Evolutionary conservation across 306 rosid species (phyloP).

Genomic region (Cucumis cinereus): DNA sequence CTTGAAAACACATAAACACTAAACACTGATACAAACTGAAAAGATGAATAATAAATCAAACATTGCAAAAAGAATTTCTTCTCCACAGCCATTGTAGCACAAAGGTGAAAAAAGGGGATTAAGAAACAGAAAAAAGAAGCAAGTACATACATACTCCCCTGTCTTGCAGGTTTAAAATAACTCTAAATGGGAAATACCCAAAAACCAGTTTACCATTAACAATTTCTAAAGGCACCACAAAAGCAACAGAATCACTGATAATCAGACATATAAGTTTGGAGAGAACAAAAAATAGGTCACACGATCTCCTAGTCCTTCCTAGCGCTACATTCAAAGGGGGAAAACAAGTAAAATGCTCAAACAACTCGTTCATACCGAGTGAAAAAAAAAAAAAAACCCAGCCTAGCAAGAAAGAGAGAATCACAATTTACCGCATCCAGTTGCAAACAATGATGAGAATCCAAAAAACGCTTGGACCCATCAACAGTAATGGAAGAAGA

Average conservation of each 20-base stretch:
- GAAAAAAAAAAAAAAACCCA: not conserved
- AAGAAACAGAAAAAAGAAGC: not conserved
- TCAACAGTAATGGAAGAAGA: constrained; percentile 36
- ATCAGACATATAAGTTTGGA: not conserved
- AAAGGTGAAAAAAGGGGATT: not conserved
- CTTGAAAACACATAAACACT: not conserved
- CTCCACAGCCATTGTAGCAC: not conserved
- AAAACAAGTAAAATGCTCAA: not conserved
- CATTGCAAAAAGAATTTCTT: not conserved
- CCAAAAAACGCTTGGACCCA: constrained; percentile 11
- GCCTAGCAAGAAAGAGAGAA: not conserved
- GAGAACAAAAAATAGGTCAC: not conserved
- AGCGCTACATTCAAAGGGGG: not conserved
- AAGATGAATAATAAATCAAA: not conserved
- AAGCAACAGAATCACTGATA: not conserved
- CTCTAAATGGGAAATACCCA: not conserved
- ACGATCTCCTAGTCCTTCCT: not conserved
- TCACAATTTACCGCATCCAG: constrained; percentile 25
- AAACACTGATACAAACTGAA: not conserved
- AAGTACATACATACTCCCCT: not conserved
- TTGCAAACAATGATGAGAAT: constrained; percentile 5
- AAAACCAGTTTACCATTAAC: not conserved
- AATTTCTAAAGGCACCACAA: not conserved
- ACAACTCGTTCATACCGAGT: not conserved
- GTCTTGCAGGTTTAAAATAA: not conserved